A percentile compares a stretch with the other conserved stretches of the same genome.
Evolutionary conservation across 495 filamentous ascomycete genomes (phyloP).

Genomic region (Bathelium albidoporum): DNA sequence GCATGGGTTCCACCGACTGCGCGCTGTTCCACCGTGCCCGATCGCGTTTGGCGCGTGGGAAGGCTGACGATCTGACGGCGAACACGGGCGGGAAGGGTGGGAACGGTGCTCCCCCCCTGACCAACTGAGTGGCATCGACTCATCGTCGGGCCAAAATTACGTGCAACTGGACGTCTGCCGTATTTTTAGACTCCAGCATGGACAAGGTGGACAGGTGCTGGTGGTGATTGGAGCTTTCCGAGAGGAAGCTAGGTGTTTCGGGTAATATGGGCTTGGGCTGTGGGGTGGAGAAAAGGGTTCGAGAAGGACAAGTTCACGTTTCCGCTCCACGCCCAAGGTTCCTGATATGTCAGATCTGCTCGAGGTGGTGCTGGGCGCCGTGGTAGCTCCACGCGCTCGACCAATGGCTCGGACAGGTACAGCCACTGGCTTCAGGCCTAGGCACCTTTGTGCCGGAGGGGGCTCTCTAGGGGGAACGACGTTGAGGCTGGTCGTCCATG

Average conservation of each 20-base stretch:
- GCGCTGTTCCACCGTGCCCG: not conserved
- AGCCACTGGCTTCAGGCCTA: not conserved
- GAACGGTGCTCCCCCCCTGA: not conserved
- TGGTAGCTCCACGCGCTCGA: not conserved
- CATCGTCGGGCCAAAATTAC: not conserved
- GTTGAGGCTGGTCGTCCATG: no score
- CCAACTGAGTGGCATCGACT: not conserved
- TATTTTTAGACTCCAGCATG: not conserved
- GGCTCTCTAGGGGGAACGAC: not conserved
- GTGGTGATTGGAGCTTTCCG: not conserved
- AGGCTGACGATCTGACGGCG: not conserved
- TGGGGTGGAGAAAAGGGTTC: slow-evolving; percentile 1
- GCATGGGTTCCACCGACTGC: no score
- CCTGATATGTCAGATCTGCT: slow-evolving; percentile 2
- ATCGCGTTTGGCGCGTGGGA: not conserved
- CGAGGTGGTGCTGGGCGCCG: not conserved
- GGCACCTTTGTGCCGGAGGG: not conserved
- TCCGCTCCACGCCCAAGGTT: not conserved
- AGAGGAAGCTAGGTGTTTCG: not conserved
- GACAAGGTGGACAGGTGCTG: not conserved
- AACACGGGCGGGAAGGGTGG: not conserved
- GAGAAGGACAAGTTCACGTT: not conserved
- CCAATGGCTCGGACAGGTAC: not conserved
- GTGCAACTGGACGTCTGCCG: not conserved
- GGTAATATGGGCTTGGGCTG: not conserved